Evolutionary conservation across 306 rosid species (phyloP).

Genomic region (Cucumis hystrix): DNA sequence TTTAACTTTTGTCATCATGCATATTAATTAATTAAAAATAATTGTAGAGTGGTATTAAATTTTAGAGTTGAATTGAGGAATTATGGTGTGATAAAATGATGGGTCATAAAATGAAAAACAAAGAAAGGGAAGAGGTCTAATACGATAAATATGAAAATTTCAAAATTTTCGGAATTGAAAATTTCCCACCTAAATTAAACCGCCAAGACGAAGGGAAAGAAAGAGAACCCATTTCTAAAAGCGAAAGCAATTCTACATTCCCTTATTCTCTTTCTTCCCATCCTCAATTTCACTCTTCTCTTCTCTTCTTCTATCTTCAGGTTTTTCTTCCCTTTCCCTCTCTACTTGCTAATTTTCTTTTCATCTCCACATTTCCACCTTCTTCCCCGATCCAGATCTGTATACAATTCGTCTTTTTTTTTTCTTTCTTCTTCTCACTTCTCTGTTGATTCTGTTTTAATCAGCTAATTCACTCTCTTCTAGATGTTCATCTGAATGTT

Average conservation of each 20-base stretch:
- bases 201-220: constrained; percentile 8
- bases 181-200: constrained; percentile 27
- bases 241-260: background rate
- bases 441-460: background rate
- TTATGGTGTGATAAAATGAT: background rate
- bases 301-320: constrained; percentile 12
- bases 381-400: background rate
- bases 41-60: background rate
- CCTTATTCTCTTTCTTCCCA: background rate
- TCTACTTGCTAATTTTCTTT: background rate
- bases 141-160: constrained; percentile 1
- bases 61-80: background rate
- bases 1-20: too few species aligned
- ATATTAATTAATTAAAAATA: too few species aligned
- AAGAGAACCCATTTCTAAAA: background rate
- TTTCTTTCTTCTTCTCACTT: background rate
- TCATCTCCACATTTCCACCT: background rate
- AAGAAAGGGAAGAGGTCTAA: background rate
- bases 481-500: background rate
- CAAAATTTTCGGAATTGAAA: background rate
- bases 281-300: background rate
- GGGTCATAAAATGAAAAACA: background rate
- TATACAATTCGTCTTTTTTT: too few species aligned
- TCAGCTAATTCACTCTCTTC: background rate
- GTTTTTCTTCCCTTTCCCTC: background rate